phyloP scores from a whole-genome alignment of 2,329 filamentous ascomycete genomes.

The Aspergillus versicolor region DNA sequence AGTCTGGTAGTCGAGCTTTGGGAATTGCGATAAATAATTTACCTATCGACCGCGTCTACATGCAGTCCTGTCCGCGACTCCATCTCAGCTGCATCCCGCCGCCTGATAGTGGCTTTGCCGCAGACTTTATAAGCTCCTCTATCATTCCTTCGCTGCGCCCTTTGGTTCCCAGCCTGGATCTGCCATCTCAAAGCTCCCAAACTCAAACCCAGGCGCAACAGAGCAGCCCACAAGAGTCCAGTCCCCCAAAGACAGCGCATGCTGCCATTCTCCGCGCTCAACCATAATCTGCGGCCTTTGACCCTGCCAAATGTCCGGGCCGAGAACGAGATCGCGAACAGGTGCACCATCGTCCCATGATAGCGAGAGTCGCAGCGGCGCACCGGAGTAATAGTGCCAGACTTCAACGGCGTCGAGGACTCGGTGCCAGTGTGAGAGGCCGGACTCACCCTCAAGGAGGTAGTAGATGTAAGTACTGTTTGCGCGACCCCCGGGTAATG shows the following conservation, averaged over 20 bases:
- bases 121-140: too few species aligned
- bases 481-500: not conserved
- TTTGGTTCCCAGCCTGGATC: not conserved
- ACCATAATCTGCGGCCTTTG: conserved; percentile 3
- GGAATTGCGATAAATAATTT: too few species aligned
- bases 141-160: not conserved
- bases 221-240: conserved; percentile 3
- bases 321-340: not conserved
- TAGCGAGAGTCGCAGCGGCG: not conserved
- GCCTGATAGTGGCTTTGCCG: too few species aligned
- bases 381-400: conserved; percentile 5
- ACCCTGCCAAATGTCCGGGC: not conserved
- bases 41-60: too few species aligned
- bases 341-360: not conserved
- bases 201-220: conserved; percentile 2
- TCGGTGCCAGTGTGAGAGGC: not conserved
- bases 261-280: conserved; percentile 4
- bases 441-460: not conserved
- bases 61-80: too few species aligned
- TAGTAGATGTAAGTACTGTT: conserved; percentile 4
- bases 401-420: conserved; percentile 4
- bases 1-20: too few species aligned
- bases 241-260: not conserved
- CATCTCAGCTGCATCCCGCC: too few species aligned
- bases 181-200: conserved; percentile 3